Conservation (phyloP, 1,284 basidiomycete species). For the Apiotrichum siamense region DNA sequence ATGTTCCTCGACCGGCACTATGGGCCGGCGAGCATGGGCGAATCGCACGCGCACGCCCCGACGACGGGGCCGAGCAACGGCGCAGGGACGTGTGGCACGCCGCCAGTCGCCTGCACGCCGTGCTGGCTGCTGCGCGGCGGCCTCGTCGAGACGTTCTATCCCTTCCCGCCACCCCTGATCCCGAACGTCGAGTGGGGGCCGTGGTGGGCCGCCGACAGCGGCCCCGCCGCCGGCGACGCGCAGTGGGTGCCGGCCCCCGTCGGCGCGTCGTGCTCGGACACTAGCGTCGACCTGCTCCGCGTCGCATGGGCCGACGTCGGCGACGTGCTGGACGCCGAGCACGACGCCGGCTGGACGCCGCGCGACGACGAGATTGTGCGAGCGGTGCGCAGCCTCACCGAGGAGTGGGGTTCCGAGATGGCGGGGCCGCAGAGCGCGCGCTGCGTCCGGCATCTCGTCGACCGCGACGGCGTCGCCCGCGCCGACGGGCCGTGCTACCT, state of each 20-base stretch:
- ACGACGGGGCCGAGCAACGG: not conserved
- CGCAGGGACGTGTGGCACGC: not conserved
- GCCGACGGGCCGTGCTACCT: constrained; percentile 26
- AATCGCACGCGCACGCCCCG: constrained; percentile 3
- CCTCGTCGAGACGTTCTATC: constrained; percentile 15
- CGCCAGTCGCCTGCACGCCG: not conserved
- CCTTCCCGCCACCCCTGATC: constrained; percentile 38
- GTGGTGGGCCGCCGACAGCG: constrained; percentile 32
- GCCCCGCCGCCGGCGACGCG: constrained; percentile 7
- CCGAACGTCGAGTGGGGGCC: constrained; percentile 34
- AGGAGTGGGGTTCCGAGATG: constrained; percentile 29
- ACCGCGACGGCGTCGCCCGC: constrained; percentile 3
- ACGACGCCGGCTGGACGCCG: constrained; percentile 5
- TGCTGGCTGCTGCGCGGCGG: constrained; percentile 3
- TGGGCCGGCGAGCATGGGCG: not conserved
- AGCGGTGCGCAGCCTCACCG: constrained; percentile 4
- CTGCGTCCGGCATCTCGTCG: constrained; percentile 28
- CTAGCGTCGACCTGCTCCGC: constrained; percentile 24
- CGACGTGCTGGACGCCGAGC: constrained; percentile 34
- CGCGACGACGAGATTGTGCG: constrained; percentile 9
- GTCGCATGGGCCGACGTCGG: constrained; percentile 42
- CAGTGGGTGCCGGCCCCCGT: constrained; percentile 5
- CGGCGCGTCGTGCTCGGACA: not conserved
- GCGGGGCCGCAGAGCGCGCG: constrained; percentile 11
- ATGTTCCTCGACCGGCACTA: constrained; percentile 58